Evolutionary conservation across 495 filamentous ascomycete genomes (phyloP), one percentile per base, ranked within the genome.

Genomic region (Lasiosphaeriaceae sp.): DNA sequence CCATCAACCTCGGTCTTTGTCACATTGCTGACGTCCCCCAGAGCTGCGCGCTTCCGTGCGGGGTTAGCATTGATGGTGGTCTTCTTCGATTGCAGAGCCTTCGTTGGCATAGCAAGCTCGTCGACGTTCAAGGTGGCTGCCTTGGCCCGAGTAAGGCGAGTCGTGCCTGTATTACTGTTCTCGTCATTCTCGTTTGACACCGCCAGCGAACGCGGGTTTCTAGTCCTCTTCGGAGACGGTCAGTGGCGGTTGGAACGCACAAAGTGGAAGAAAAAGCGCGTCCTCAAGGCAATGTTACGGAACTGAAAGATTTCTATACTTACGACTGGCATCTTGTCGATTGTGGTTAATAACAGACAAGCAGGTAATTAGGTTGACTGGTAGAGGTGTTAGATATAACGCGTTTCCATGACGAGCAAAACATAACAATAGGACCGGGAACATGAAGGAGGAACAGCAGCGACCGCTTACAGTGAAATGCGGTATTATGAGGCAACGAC

Each of bases 11-110:
- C 90, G 21, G 72, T 77, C 74, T 96, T 96, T 55, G 83, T 82
- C 50, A 96, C 89, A 77, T 98, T 98, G 81, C 92, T 97, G 57
- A 96, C 86, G 79, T 98, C 93, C 23, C 90, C 91, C 19, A 98
- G 81, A 29, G 88, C 90, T 64, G 86, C 78, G 64, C 90, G 88
- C 69, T 84, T 86, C 66, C 86, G 80, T 12, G 67, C 67, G 24
- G 74, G 72, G 44, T 76, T 65, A 62, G 80, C 76, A 23, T 77
- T 77, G 47, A 17, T 12, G 9, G 22, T 22, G 11, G 84, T 76
- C 70, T 88, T 91, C 78, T 96, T 96, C 22, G 85, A 81, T 66
- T 85, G 82, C 45, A 93, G 71, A 3, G 85, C 76, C 79, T 96
- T 95, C 17, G 81, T 70, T 37, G 77, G 76, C 60, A 74, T 73